phyloP scores from a whole-genome alignment of 768 basidiomycete species.

The Kwoniella sp. region DNA sequence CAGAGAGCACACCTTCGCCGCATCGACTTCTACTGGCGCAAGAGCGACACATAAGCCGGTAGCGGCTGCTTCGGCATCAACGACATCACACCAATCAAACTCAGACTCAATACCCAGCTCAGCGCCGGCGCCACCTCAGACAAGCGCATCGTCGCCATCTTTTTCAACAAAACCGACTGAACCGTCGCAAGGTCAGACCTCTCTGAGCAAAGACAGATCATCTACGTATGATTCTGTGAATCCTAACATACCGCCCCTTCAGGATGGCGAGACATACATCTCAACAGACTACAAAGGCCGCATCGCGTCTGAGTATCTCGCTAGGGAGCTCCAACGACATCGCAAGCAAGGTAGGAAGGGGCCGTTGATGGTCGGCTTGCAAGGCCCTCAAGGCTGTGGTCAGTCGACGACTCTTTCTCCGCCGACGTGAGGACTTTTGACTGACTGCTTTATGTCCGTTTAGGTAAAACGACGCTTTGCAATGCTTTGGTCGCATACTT shows the following conservation, averaged over 20 bases:
- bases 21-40: not conserved
- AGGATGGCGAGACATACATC: conserved; percentile 31
- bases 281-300: conserved; percentile 43
- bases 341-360: conserved; percentile 14
- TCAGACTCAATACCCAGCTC: not conserved
- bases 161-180: not conserved
- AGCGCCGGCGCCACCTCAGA: not conserved
- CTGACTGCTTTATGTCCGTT: not conserved
- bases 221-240: not conserved
- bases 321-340: conserved; percentile 31
- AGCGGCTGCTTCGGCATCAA: no score
- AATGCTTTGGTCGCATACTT: conserved; percentile 61
- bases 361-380: conserved; percentile 82
- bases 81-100: no score
- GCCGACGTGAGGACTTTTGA: no score
- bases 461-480: conserved; percentile 78
- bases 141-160: not conserved
- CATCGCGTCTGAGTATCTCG: conserved; percentile 39
- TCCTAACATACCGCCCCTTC: conserved; percentile 22
- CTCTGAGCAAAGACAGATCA: conserved; percentile 3
- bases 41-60: no score
- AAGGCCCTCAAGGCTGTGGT: conserved; percentile 90
- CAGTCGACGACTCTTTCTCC: no score
- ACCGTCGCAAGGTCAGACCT: no score
- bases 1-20: not conserved